Conservation (phyloP, 352 stramenopile species). For the Globisporangium solare region DNA sequence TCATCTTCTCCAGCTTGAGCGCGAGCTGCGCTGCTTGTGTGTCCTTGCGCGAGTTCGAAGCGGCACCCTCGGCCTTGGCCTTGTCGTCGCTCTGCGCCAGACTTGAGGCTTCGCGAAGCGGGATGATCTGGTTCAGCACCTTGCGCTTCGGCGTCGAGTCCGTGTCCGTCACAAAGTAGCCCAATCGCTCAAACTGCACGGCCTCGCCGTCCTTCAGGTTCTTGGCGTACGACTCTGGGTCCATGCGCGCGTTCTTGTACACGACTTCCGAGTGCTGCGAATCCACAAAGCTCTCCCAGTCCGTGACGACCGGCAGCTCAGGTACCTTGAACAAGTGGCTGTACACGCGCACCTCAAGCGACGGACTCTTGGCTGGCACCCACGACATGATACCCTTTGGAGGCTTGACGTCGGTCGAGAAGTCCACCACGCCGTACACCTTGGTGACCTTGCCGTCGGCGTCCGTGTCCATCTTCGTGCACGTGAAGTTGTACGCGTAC, state of each 20-base stretch:
- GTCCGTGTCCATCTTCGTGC: constrained; percentile 85
- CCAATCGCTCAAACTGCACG: constrained; percentile 97
- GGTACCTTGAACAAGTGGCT: constrained; percentile 95
- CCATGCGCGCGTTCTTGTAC: constrained; percentile 87
- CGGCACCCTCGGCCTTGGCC: constrained; percentile 30
- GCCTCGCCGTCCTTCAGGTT: constrained; percentile 50
- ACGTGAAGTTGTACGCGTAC: constrained; percentile 94
- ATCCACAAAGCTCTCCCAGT: constrained; percentile 86
- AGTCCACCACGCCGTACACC: constrained; percentile 64
- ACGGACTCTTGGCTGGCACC: constrained; percentile 83
- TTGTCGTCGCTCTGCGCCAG: constrained; percentile 39
- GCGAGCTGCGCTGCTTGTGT: constrained; percentile 79
- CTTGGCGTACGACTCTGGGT: constrained; percentile 60
- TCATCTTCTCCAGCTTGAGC: constrained; percentile 92
- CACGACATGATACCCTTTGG: constrained; percentile 96
- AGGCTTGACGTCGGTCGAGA: constrained; percentile 68
- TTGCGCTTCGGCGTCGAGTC: constrained; percentile 90
- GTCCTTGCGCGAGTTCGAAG: constrained; percentile 73
- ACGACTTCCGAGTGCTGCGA: constrained; percentile 78
- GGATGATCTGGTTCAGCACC: constrained; percentile 97
- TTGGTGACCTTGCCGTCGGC: constrained; percentile 44
- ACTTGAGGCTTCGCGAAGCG: constrained; percentile 85
- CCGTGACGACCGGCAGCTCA: constrained; percentile 57
- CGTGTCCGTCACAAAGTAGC: constrained; percentile 97
- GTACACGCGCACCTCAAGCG: constrained; percentile 94